These are phyloP conservation scores for Alternaria consortialis DNA, from an alignment of 2,329 filamentous ascomycete species.

Conservation along the genomic window DNA sequence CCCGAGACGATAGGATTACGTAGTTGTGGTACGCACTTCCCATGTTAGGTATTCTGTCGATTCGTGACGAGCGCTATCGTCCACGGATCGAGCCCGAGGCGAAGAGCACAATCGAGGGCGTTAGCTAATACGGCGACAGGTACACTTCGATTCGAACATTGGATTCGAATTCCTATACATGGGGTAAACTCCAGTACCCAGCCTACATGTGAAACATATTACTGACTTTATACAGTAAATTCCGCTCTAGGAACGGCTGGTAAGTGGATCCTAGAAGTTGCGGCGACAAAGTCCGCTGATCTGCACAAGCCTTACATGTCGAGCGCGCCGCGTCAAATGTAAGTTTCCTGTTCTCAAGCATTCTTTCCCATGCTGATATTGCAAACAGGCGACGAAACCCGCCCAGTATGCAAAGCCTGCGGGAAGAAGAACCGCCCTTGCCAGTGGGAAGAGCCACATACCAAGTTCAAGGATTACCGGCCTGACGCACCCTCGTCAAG, in stretches of 20 bases:
- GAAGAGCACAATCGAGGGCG: conserved; percentile 1
- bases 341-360: conserved; percentile 3
- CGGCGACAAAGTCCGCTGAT: conserved; percentile 10
- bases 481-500: conserved; percentile 29
- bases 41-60: not conserved
- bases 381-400: conserved; percentile 39
- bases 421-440: conserved; percentile 44
- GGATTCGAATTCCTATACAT: conserved; percentile 10
- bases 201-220: not conserved
- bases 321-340: conserved; percentile 46
- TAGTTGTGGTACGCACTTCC: conserved; percentile 8
- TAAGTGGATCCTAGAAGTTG: conserved; percentile 23
- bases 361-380: conserved; percentile 6
- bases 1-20: conserved; percentile 5
- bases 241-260: conserved; percentile 45
- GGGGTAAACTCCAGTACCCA: conserved; percentile 9
- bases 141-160: conserved; percentile 10
- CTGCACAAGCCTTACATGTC: conserved; percentile 37
- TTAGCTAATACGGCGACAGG: conserved; percentile 10
- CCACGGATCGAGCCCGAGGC: not conserved
- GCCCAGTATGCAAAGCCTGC: conserved; percentile 43
- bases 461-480: conserved; percentile 39
- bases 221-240: conserved; percentile 37
- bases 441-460: conserved; percentile 41
- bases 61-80: not conserved